phyloP scores from a whole-genome alignment of 371 early-diverging fungal genomes.

The Haplosporangium sp. region DNA sequence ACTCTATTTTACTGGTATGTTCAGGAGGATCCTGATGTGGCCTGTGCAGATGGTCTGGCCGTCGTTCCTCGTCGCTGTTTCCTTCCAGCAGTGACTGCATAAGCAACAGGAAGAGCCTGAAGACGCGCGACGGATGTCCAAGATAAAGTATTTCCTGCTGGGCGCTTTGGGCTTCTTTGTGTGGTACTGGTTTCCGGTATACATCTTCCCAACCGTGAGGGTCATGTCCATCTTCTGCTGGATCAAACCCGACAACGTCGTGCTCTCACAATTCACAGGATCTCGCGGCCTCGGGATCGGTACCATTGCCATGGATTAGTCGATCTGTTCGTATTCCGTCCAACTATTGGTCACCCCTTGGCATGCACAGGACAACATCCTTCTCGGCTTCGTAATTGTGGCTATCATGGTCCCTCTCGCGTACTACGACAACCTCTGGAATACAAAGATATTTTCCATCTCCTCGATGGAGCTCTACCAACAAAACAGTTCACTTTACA shows the following conservation, averaged over 20 bases:
- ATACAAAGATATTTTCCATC: conserved; percentile 9
- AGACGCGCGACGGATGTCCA: neutral
- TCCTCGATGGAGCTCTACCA: neutral
- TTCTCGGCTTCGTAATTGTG: conserved; percentile 21
- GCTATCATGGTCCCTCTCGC: conserved; percentile 20
- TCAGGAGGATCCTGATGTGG: conserved; percentile 76
- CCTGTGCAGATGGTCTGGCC: conserved; percentile 90
- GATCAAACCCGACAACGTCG: conserved; percentile 65
- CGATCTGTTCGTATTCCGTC: conserved; percentile 13
- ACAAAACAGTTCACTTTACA: conserved; percentile 1
- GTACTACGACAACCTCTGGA: conserved; percentile 17
- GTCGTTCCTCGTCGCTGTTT: conserved; percentile 72
- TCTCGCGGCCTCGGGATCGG: neutral
- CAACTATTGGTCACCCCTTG: conserved; percentile 16
- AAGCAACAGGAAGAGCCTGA: neutral
- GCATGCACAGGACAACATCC: conserved; percentile 27
- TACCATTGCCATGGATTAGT: neutral
- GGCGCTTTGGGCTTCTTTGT: neutral
- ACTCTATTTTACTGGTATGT: conserved; percentile 81
- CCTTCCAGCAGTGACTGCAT: conserved; percentile 73
- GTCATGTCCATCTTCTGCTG: conserved; percentile 60
- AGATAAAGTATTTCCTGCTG: neutral
- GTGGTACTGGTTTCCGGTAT: neutral
- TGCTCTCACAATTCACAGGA: conserved; percentile 5
- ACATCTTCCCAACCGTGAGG: neutral